Conservation (phyloP, 1,284 basidiomycete species). For the Leccinum pachyderme region DNA sequence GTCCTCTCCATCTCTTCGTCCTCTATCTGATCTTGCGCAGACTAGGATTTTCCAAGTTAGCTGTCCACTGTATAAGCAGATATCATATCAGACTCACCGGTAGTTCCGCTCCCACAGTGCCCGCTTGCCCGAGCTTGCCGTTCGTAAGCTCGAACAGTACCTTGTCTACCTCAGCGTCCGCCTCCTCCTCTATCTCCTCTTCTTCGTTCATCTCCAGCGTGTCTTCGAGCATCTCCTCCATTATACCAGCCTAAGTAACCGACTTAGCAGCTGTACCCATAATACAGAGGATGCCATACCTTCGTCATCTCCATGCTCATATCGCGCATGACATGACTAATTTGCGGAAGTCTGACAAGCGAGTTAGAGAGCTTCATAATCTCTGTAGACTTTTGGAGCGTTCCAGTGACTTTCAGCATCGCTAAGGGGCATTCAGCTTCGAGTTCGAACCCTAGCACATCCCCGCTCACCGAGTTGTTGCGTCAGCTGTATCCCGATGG, state of each 20-base stretch:
- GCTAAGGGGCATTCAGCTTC: slow-evolving; percentile 48
- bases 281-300: slow-evolving; percentile 42
- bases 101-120: slow-evolving; percentile 67
- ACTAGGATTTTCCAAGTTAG: slow-evolving; percentile 34
- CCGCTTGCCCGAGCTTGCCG: slow-evolving; percentile 88
- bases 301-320: slow-evolving; percentile 99
- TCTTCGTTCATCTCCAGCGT: slow-evolving; percentile 87
- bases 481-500: slow-evolving; percentile 86
- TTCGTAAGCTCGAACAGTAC: slow-evolving; percentile 95
- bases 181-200: slow-evolving; percentile 94
- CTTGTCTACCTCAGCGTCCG: slow-evolving; percentile 96
- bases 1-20: slow-evolving; percentile 82
- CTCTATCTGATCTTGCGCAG: slow-evolving; percentile 57
- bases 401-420: slow-evolving; percentile 96
- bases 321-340: slow-evolving; percentile 91
- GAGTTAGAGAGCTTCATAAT: slow-evolving; percentile 98
- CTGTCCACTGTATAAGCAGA: slow-evolving; percentile 1
- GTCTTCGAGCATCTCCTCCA: slow-evolving; percentile 93
- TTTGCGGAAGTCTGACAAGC: slow-evolving; percentile 89
- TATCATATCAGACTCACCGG: slow-evolving; percentile 59
- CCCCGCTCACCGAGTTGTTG: slow-evolving; percentile 86
- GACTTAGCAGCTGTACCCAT: slow-evolving; percentile 7
- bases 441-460: background rate
- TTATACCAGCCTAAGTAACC: slow-evolving; percentile 73
- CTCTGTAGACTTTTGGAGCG: slow-evolving; percentile 95